Conservation (phyloP, 805 yeast genomes). For the Candida maris region DNA sequence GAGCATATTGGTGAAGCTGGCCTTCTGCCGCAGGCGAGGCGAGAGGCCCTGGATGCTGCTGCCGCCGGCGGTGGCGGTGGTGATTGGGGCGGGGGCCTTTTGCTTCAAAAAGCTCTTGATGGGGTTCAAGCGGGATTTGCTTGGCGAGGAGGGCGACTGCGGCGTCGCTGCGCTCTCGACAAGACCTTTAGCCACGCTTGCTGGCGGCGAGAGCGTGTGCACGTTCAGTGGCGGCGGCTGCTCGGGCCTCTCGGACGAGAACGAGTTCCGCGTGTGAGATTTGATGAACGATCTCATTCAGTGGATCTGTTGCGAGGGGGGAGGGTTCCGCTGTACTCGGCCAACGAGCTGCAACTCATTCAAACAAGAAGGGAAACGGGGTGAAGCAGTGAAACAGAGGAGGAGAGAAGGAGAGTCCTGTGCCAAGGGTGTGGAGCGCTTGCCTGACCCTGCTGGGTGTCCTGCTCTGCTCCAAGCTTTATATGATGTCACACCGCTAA, state of each 20-base stretch:
- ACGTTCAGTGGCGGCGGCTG: conserved; percentile 5
- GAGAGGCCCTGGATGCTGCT: conserved; percentile 5
- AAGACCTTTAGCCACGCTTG: conserved; percentile 9
- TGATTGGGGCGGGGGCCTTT: conserved; percentile 19
- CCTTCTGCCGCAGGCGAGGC: conserved; percentile 12
- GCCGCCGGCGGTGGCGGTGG: conserved; percentile 1
- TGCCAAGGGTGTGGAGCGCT: too few relatives aligned
- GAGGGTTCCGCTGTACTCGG: too few relatives aligned
- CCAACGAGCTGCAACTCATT: too few relatives aligned
- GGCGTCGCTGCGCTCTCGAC: conserved; percentile 4
- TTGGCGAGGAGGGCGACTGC: conserved; percentile 17
- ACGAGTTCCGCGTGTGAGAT: conserved; percentile 25
- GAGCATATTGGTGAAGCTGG: conserved; percentile 11
- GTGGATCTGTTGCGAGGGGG: too few relatives aligned
- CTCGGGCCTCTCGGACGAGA: conserved; percentile 13
- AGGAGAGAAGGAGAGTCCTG: too few relatives aligned
- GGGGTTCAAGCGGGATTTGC: conserved; percentile 21
- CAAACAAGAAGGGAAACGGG: too few relatives aligned
- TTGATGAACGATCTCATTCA: conserved; percentile 31
- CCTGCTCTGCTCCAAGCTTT: too few relatives aligned
- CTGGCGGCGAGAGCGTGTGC: conserved; percentile 7
- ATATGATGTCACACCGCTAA: too few relatives aligned
- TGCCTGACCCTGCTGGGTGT: too few relatives aligned
- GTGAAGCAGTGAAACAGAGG: too few relatives aligned
- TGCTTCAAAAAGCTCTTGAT: conserved; percentile 27